Evolutionary conservation across 2,329 filamentous ascomycete species (phyloP), one percentile per base, ranked within the genome.

Genomic region (Tolypocladium nubicola): DNA sequence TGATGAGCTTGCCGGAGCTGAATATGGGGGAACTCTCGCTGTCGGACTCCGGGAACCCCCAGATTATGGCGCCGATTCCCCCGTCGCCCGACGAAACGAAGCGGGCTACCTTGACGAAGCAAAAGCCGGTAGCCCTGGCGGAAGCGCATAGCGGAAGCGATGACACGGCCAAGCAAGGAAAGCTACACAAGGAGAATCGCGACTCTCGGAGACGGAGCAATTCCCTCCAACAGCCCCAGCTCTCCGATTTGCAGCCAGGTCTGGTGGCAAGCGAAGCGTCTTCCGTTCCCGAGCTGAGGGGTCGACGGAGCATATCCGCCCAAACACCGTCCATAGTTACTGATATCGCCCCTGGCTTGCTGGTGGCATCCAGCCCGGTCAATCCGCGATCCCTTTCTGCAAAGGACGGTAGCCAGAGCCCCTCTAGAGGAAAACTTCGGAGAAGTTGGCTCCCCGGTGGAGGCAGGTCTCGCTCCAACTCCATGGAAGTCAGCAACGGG

Each of bases 381-480:
- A 54, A 72, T 61, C 53, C 61, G 52, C 59, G 63, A 45, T 63
- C 68, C 13, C 53, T 59, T 9, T 64, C 68, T 10, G 60, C 66
- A 3, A 63, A 65, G 40, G 62, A 61, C 38, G 71, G 70, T 23
- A 77, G 70, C 59, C 76, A 76, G 54, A 80, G 77, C 59, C 77
- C 76, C 1, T 70, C 68, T 10, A 66, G 76, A 49, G 74, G 74
- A n/a, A 73, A 76, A 39, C 57, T 78, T n/a, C 74, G 79, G 35
- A 75, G 73, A 64, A 82, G 78, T 61, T 84, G 79, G 79, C 69
- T 84, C 52, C 76, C 78, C 0, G 79, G 79, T 21, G 71, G 70
- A 26, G 68, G 67, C 19, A 69, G 79, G 58, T 81, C 79, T 37
- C 75, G 80, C 54, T 79, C 80, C 14, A 77, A 75, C 57, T 83